Conservation (phyloP, 2,329 filamentous ascomycete genomes). For the Phaeosphaeria sp. region DNA sequence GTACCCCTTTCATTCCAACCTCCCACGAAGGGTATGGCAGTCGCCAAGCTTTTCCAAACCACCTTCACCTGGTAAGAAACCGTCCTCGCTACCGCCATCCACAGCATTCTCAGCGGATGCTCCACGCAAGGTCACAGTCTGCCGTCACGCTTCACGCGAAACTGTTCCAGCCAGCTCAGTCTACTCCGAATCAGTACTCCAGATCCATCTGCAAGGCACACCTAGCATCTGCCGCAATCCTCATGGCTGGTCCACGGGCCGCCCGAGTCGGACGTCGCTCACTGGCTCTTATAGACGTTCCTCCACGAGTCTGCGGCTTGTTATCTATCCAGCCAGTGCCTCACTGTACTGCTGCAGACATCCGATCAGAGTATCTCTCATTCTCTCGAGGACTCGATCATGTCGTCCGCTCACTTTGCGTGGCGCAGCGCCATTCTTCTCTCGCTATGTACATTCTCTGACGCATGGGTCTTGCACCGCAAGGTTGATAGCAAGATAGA, state of each 20-base stretch:
- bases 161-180: conserved; percentile 26
- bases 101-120: conserved; percentile 33
- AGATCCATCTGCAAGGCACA: conserved; percentile 46
- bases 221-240: conserved; percentile 36
- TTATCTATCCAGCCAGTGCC: conserved; percentile 20
- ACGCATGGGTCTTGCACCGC: conserved; percentile 27
- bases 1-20: conserved; percentile 33
- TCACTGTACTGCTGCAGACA: conserved; percentile 22
- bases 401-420: conserved; percentile 39
- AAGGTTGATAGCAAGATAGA: conserved; percentile 10
- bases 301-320: conserved; percentile 19
- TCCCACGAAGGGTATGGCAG: conserved; percentile 26
- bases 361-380: conserved; percentile 39
- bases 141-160: conserved; percentile 36
- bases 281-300: conserved; percentile 37
- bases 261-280: conserved; percentile 9
- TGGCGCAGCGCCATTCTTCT: conserved; percentile 40
- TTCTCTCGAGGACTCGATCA: conserved; percentile 45
- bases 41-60: conserved; percentile 26
- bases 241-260: conserved; percentile 34
- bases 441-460: conserved; percentile 30
- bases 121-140: conserved; percentile 35
- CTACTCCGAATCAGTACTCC: conserved; percentile 34
- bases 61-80: conserved; percentile 22
- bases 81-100: conserved; percentile 24